A percentile compares a stretch with the other conserved stretches of the same genome.
Evolutionary conservation across 2,329 filamentous ascomycete genomes (phyloP).

Genomic region (Helminthosporium solani): DNA sequence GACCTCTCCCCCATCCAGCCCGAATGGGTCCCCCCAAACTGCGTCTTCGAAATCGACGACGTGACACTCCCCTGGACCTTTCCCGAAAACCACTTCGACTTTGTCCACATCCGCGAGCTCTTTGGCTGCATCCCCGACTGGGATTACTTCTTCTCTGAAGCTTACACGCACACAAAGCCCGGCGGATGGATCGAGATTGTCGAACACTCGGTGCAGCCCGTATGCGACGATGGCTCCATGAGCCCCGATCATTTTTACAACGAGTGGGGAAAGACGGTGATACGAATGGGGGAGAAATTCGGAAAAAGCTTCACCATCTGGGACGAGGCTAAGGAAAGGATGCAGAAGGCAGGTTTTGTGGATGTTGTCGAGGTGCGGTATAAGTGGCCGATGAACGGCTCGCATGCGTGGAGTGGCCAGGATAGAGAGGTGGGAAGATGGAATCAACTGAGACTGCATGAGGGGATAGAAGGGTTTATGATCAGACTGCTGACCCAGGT

Average conservation of each 20-base stretch:
- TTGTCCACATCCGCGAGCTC: constrained; percentile 50
- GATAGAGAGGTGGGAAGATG: constrained; percentile 40
- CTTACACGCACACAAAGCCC: constrained; percentile 40
- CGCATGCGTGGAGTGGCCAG: constrained; percentile 28
- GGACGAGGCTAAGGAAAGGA: constrained; percentile 34
- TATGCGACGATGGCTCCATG: constrained; percentile 45
- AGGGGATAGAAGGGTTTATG: constrained; percentile 43
- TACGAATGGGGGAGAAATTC: constrained; percentile 40
- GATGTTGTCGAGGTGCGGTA: constrained; percentile 34
- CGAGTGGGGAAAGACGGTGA: constrained; percentile 36
- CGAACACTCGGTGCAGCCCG: constrained; percentile 45
- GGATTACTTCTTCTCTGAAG: constrained; percentile 45
- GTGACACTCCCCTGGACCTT: constrained; percentile 46
- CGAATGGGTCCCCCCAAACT: constrained; percentile 49
- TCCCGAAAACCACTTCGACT: constrained; percentile 42
- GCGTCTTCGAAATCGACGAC: constrained; percentile 51
- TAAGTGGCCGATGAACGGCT: constrained; percentile 42
- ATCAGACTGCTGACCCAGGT: constrained; percentile 39
- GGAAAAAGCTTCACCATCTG: constrained; percentile 42
- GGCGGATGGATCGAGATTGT: constrained; percentile 48
- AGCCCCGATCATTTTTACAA: constrained; percentile 39
- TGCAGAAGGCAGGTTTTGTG: constrained; percentile 38
- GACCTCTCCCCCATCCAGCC: constrained; percentile 55
- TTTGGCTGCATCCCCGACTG: constrained; percentile 50
- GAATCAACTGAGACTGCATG: constrained; percentile 40